Base-by-base conservation (phyloP, 1,284 basidiomycete species). In the Laetiporus sulphureus region DNA sequence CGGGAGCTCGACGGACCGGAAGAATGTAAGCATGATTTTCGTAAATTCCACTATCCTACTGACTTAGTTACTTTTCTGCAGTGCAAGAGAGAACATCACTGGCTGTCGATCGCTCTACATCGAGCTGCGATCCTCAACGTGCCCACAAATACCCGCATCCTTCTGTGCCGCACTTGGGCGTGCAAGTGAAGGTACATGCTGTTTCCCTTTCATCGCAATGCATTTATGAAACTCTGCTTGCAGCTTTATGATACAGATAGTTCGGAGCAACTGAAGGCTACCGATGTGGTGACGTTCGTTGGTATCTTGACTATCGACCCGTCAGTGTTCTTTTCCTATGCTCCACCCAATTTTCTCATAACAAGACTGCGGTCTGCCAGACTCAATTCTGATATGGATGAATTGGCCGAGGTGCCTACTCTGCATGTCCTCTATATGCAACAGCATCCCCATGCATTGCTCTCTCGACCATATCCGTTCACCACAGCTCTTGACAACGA, bases 131-230 rank as follows among this genome's bases (percentile, higher is more conserved):
- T 2, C 47, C 65, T 30, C 42, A 55, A n/a, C 66, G 63, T 38
- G 59, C 75, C 3, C 73, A 86, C 58, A 89, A 88, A 52, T 84
- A 70, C 51, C 83, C 84, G 11, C 48, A 76, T 13, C 65, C 72
- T 6, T 61, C 62, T n/a, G 55, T 56, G 11, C 47, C 66, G 8
- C 80, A 86, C 54, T 53, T 84, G 10, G 85, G 82, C 7, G 69
- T 75, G 2, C 80, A 83, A 58, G 62, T 84, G 50, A 88, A 87
- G 69, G 83, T 83, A 51, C 22, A 51, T 15, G 19, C 16, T 27
- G 25, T 21, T 7, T 13, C 13, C 3, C 31, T 16, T 8, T 24
- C 10, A 7, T 16, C 38, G 25, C 24, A 31, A 30, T 18, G 22
- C 11, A n/a, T 4, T 3, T 20, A 31, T 20, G 37, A 27, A 20